Evolutionary conservation across 306 rosid genomes (phyloP).

Genomic region (Pterocarpus santalinus): DNA sequence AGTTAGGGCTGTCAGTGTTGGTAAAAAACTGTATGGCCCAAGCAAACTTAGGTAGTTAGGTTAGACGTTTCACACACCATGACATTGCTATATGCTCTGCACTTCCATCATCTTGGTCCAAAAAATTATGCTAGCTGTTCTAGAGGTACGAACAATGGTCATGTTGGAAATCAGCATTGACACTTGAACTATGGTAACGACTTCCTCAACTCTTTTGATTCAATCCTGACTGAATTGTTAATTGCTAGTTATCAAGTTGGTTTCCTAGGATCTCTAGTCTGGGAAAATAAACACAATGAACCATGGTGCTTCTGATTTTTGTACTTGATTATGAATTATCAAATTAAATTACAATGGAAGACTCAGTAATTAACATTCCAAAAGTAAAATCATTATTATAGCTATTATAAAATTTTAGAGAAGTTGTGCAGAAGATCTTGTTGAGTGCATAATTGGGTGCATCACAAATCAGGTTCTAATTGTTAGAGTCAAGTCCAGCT

Average conservation of each 20-base stretch:
- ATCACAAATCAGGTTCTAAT: slow-evolving; percentile 80
- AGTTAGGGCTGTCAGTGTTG: background rate
- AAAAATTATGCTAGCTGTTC: background rate
- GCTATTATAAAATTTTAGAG: no score
- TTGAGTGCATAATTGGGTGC: slow-evolving; percentile 62
- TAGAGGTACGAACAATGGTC: background rate
- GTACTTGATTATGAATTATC: no score
- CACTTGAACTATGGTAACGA: background rate
- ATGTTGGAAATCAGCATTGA: background rate
- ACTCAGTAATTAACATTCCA: no score
- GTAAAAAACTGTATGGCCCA: background rate
- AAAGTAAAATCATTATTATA: no score
- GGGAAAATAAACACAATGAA: no score
- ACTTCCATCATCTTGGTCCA: background rate
- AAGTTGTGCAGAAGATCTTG: slow-evolving; percentile 26
- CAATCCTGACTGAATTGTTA: no score
- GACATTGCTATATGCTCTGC: background rate
- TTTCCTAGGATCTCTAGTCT: no score
- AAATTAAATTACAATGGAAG: no score
- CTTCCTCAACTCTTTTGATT: no score
- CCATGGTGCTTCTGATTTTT: no score
- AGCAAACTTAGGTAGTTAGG: background rate
- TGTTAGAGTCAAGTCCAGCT: slow-evolving; percentile 80
- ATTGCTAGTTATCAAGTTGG: no score
- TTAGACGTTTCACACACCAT: background rate